Evolutionary conservation across 176 grass and related monocot genomes (phyloP), one percentile per base, ranked within the genome.

Genomic region (Chloris gayana): DNA sequence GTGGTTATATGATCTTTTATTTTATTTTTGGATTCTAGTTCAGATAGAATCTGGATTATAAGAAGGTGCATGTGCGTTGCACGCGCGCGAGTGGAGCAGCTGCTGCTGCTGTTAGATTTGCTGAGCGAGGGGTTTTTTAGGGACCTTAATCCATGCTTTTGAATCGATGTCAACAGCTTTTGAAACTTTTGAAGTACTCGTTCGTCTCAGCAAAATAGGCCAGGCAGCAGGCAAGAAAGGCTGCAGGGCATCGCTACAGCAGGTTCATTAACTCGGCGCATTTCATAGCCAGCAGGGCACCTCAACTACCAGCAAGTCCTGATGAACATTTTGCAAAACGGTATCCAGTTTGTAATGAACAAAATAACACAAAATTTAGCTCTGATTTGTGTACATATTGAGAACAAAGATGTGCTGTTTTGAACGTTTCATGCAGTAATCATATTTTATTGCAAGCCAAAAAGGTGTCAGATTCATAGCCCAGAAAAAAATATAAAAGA

Each of bases 231-330:
- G 70, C 69, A 84, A n/a, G 69, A 69, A 62, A 80, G 81, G 41
- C 76, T 70, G 76, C 70, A 44, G 19, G 76, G 70, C 74, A 67
- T 67, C 80, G 11, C 57, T 50, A 54, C 68, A 73, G 58, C 44
- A 44, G 34, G 9, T 65, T 78, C 74, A 88, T 88, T 84, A 63
- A 84, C 58, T 80, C 37, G 39, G n/a, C 5, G 39, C 26, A 53
- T 46, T 58, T 59, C 42, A 7, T 49, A 51, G 21, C 30, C 58
- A 72, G n/a, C 35, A 51, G 38, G 11, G 27, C 30, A 61, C 63
- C 34, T n/a, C 85, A 78, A 58, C 67, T 2, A 26, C 51, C 78
- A 38, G 14, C 38, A 4, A 38, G 14, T 56, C 54, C 26, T 57
- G 54, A 54, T n/a, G n/a, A 14, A 1, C 21, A 22, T 8, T 49